Evolutionary conservation across 495 filamentous ascomycete species (phyloP).

Genomic region (Aspergillus wentii): DNA sequence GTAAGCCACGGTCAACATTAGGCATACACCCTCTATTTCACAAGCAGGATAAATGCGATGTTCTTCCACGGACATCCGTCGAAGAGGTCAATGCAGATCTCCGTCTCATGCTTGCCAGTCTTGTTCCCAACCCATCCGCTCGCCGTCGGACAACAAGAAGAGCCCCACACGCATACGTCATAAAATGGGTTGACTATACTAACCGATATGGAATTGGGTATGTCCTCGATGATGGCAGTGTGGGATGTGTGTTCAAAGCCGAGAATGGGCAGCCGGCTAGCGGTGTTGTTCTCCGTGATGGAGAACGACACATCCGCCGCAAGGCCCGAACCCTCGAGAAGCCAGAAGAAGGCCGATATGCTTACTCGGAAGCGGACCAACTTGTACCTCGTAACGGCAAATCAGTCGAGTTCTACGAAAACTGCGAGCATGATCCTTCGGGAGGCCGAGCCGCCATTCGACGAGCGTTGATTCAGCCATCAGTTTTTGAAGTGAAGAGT

Average conservation of each 20-base stretch:
- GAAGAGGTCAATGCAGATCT: conserved; percentile 37
- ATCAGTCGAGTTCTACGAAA: conserved; percentile 78
- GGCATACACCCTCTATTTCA: conserved; percentile 37
- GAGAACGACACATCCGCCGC: conserved; percentile 44
- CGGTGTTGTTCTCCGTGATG: conserved; percentile 64
- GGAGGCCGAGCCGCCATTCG: conserved; percentile 52
- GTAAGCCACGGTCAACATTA: conserved; percentile 34
- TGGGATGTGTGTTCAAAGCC: conserved; percentile 75
- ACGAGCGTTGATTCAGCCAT: conserved; percentile 55
- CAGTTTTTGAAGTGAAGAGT: conserved; percentile 45
- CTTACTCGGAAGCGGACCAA: conserved; percentile 54
- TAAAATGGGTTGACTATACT: conserved; percentile 94
- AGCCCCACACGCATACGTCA: conserved; percentile 51
- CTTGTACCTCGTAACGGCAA: conserved; percentile 59
- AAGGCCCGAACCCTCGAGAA: conserved; percentile 53
- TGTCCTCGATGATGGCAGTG: conserved; percentile 76
- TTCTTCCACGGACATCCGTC: conserved; percentile 33
- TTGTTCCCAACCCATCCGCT: conserved; percentile 28
- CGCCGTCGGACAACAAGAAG: conserved; percentile 30
- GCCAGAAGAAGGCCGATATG: conserved; percentile 47
- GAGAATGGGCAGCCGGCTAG: conserved; percentile 56
- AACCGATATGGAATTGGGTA: conserved; percentile 88
- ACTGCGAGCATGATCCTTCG: conserved; percentile 46
- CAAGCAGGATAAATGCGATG: conserved; percentile 28
- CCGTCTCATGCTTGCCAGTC: conserved; percentile 37